Percentiles rank a stretch among this genome's conserved stretches.
Conservation (phyloP, 306 rosid species). For the Malus domestica region DNA sequence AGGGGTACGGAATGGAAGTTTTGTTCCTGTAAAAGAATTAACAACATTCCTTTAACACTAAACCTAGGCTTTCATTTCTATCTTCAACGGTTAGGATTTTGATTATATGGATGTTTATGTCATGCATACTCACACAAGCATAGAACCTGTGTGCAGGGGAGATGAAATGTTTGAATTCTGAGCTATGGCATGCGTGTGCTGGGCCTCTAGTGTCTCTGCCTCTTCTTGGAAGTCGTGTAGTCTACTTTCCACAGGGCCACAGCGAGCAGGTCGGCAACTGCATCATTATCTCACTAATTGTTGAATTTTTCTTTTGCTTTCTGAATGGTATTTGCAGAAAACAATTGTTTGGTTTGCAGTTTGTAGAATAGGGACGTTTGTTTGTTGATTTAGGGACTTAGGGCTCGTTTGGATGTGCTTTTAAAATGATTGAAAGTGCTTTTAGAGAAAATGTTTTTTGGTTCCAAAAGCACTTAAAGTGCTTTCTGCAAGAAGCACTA, state of each 20-base stretch:
- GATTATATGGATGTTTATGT: constrained; percentile 1
- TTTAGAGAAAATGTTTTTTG: no score
- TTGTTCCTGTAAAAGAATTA: background rate
- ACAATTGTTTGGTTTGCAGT: background rate
- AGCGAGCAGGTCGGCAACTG: constrained; percentile 55
- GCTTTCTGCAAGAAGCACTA: no score
- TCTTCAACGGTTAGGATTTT: background rate
- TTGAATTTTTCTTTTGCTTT: background rate
- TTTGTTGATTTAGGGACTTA: background rate
- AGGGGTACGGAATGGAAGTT: background rate
- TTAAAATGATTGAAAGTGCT: no score
- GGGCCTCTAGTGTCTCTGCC: constrained; percentile 74
- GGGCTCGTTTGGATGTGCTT: no score
- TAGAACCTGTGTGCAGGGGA: constrained; percentile 39
- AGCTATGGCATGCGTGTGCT: constrained; percentile 79
- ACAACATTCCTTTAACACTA: background rate
- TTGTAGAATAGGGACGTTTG: background rate
- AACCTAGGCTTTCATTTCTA: constrained; percentile 2
- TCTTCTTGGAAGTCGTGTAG: constrained; percentile 59
- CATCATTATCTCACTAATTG: background rate
- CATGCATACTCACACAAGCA: constrained; percentile 10
- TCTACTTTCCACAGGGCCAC: constrained; percentile 74
- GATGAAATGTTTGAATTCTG: constrained; percentile 62
- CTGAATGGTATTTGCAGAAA: background rate
- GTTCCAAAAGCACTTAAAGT: no score